A percentile compares a stretch with the other conserved stretches of the same genome.
These are phyloP conservation scores for Dictyostelium purpureum DNA, from an alignment of 78 protist species.

Conservation along the genomic window DNA sequence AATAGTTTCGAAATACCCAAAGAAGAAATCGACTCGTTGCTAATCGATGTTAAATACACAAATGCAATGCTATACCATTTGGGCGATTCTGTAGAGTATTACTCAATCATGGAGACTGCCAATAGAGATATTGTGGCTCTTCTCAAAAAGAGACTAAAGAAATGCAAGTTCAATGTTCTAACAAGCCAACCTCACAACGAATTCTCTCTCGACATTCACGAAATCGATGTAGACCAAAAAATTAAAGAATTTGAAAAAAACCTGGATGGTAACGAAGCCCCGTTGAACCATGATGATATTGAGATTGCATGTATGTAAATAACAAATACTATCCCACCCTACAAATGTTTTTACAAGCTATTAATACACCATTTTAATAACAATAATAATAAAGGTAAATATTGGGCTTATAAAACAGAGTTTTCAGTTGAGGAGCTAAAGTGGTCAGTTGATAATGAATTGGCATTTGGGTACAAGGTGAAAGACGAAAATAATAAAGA, in stretches of 20 bases:
- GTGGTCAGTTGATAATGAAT: not conserved
- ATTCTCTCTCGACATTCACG: not conserved
- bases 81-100: too few species aligned
- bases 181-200: not conserved
- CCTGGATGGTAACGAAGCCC: not conserved
- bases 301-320: not conserved
- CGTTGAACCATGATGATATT: not conserved
- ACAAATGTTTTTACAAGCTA: not conserved
- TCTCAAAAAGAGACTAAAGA: not conserved
- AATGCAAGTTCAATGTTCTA: not conserved
- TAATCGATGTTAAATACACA: too few species aligned
- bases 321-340: not conserved
- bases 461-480: not conserved
- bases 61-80: too few species aligned
- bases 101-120: not conserved
- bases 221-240: not conserved
- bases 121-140: not conserved
- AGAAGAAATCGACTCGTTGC: too few species aligned
- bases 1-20: too few species aligned
- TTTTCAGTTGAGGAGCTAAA: not conserved
- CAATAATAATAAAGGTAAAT: not conserved
- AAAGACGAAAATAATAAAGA: not conserved
- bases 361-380: too few species aligned
- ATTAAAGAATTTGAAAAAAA: not conserved
- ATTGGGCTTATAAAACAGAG: not conserved